Evolutionary conservation across 1,284 basidiomycete species (phyloP), one percentile per base, ranked within the genome.

Genomic region (Cystobasidium sp.): DNA sequence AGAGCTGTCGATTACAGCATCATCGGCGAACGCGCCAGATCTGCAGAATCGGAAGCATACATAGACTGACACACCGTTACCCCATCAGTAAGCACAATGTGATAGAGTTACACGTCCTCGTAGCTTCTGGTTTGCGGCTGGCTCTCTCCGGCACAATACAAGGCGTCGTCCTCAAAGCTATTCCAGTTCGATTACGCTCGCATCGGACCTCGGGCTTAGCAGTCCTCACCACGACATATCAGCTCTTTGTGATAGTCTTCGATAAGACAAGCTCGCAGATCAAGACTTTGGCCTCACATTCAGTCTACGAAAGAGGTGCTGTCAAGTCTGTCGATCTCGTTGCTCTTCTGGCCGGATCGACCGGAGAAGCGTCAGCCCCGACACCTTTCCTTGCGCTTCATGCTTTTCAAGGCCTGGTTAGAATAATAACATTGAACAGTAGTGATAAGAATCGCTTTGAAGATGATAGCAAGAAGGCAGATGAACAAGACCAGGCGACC

Each of bases 381-480:
- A 37, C 31, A 3, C 55, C 74, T 12, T 78, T 72, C 73, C 24
- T 79, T 44, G 49, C 75, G 49, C 65, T 80, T 3, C 77, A 80
- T 61, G 78, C 76, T n/a, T 80, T 78, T 73, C 66, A 75, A 51
- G 79, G 79, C 3, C 75, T 80, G n/a, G 44, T 78, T 10, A 68
- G 79, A 12, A 62, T 80, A 58, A 64, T 80, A n/a, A 76, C 76
- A 1, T 75, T 80, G 18, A 41, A 67, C 16, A 46, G 53, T 22
- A 56, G 46, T 2, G n/a, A 53, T 16, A n/a, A 47, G 39, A 14
- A 2, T 9, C 16, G 47, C 20, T 16, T 18, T 16, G 46, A 63
- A 46, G 52, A 24, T 51, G 63, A 52, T 22, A 10, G 16, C n/a
- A n/a, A 47, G 20, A 10, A 47, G 43, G 37, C 41, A 67, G 58